Conservation (phyloP, 352 stramenopile species). For the Globisporangium takayamanum region DNA sequence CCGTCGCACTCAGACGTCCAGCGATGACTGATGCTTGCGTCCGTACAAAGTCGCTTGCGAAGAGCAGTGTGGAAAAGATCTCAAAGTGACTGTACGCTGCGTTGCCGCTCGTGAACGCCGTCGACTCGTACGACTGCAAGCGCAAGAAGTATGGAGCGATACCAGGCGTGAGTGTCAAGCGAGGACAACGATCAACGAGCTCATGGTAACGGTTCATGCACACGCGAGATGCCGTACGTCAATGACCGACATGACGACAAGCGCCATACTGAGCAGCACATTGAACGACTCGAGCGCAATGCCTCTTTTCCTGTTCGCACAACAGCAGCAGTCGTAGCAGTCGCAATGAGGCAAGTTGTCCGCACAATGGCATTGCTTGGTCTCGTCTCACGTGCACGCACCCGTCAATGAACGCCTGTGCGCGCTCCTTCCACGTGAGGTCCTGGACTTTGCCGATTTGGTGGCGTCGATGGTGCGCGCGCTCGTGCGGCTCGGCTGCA, state of each 20-base stretch:
- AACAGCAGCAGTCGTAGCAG: background rate
- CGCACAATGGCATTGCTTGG: background rate
- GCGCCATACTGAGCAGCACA: constrained; percentile 36
- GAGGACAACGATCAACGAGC: no score
- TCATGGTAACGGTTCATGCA: no score
- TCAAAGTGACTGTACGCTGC: constrained; percentile 17
- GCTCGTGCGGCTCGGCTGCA: background rate
- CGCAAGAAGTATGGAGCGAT: no score
- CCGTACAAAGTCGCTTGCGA: constrained; percentile 42
- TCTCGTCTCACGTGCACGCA: constrained; percentile 10
- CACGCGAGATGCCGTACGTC: constrained; percentile 13
- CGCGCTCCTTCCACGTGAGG: constrained; percentile 33
- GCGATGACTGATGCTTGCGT: background rate
- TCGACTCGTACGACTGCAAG: constrained; percentile 28
- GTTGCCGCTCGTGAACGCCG: constrained; percentile 4
- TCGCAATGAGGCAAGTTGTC: background rate
- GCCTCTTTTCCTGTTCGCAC: constrained; percentile 15
- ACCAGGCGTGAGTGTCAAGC: no score
- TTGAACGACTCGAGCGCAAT: constrained; percentile 36
- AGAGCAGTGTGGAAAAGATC: constrained; percentile 38
- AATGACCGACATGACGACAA: constrained; percentile 36
- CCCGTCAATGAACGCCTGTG: constrained; percentile 37
- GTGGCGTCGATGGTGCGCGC: constrained; percentile 1
- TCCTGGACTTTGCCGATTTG: constrained; percentile 37
- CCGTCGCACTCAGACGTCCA: background rate